Conservation (phyloP, 2,329 filamentous ascomycete species). For the Juglanconis juglandina region DNA sequence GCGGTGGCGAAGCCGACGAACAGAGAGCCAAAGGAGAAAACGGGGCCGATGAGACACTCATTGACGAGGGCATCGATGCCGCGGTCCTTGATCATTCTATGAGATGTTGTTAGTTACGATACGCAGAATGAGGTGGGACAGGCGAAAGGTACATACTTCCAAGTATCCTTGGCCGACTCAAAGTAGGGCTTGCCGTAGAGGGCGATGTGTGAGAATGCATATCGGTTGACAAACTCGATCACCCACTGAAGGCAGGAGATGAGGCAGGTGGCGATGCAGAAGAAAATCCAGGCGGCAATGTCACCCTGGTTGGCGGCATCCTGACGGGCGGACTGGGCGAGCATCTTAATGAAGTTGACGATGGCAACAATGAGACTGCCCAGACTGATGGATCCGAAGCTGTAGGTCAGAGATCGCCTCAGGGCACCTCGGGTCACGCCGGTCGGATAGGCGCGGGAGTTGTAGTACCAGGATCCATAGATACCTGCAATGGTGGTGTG, state of each 20-base stretch:
- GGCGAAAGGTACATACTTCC: conserved; percentile 48
- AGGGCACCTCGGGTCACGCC: conserved; percentile 81
- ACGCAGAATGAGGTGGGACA: neutral
- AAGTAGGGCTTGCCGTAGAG: conserved; percentile 89
- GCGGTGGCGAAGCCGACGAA: conserved; percentile 83
- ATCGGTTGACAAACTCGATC: conserved; percentile 84
- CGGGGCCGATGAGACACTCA: conserved; percentile 76
- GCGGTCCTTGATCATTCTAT: conserved; percentile 79
- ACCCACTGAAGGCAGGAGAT: conserved; percentile 80
- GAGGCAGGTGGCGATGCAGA: conserved; percentile 74
- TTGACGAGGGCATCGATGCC: conserved; percentile 89
- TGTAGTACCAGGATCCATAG: conserved; percentile 93
- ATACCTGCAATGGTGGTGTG: conserved; percentile 84
- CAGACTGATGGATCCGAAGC: conserved; percentile 85
- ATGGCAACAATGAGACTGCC: conserved; percentile 84
- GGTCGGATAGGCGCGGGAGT: conserved; percentile 64
- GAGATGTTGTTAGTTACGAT: neutral
- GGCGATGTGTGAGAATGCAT: conserved; percentile 89
- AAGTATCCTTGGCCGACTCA: conserved; percentile 81
- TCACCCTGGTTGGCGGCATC: conserved; percentile 65
- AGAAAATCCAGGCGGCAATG: conserved; percentile 60
- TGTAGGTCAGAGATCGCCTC: conserved; percentile 79
- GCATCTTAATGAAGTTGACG: conserved; percentile 78
- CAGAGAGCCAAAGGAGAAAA: conserved; percentile 71
- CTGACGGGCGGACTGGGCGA: conserved; percentile 73